Percentiles rank a stretch among this genome's conserved stretches.
These are phyloP conservation scores for Suillus luteus DNA, from an alignment of 768 basidiomycete species.

Conservation along the genomic window DNA sequence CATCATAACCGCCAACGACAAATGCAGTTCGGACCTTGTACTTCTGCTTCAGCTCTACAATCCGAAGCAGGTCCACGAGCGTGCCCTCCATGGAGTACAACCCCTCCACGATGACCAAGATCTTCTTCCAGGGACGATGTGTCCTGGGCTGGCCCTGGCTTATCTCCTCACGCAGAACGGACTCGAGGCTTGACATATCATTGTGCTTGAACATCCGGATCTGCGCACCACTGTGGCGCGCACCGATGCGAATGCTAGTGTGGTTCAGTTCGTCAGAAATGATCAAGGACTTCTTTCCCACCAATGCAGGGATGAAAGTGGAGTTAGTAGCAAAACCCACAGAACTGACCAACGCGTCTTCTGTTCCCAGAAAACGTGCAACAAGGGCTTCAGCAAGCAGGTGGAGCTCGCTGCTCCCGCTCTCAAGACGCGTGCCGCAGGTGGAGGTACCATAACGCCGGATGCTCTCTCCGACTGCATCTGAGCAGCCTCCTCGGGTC, in stretches of 20 bases:
- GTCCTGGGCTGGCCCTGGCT: conserved; percentile 98
- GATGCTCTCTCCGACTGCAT: conserved; percentile 86
- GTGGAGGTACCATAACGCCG: conserved; percentile 78
- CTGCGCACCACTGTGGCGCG: conserved; percentile 83
- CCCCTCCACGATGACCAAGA: conserved; percentile 91
- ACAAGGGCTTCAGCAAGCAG: conserved; percentile 80
- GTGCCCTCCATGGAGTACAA: conserved; percentile 99
- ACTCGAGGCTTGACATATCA: conserved; percentile 82
- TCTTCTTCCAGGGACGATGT: conserved; percentile 98
- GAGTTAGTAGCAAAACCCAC: conserved; percentile 99
- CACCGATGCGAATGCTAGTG: conserved; percentile 92
- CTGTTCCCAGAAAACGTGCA: conserved; percentile 85
- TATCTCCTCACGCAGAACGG: conserved; percentile 83
- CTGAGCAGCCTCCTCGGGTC: conserved; percentile 89
- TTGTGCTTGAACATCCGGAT: conserved; percentile 98
- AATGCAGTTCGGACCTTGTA: conserved; percentile 76
- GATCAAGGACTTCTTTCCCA: conserved; percentile 87
- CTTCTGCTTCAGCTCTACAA: conserved; percentile 86
- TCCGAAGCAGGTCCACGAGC: conserved; percentile 75
- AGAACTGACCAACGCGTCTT: conserved; percentile 87
- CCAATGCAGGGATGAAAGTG: conserved; percentile 89
- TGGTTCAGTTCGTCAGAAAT: conserved; percentile 98
- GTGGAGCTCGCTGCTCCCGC: conserved; percentile 86
- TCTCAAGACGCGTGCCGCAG: conserved; percentile 78
- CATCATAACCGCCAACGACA: background rate